A percentile compares a stretch with the other conserved stretches of the same genome.
These are phyloP conservation scores for Phaseolus lunatus DNA, from an alignment of 306 rosid genomes.

Conservation along the genomic window DNA sequence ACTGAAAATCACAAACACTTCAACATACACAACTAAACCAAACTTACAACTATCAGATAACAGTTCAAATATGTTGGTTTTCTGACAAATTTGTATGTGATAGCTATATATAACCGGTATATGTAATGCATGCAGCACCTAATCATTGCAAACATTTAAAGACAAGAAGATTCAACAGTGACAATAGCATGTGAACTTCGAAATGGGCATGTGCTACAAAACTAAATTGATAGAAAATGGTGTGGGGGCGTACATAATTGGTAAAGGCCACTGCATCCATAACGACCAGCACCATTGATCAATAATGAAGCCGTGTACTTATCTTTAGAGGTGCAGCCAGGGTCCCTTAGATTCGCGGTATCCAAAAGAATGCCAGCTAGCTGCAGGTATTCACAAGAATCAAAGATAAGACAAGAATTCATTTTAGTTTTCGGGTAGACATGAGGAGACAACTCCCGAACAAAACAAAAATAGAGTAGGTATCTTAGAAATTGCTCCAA, in stretches of 20 bases:
- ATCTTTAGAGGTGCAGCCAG: slow-evolving; percentile 68
- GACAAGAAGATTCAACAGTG: neutral
- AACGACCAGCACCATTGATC: slow-evolving; percentile 86
- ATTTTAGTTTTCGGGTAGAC: neutral
- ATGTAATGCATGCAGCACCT: too few species aligned
- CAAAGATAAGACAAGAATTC: neutral
- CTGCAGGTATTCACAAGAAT: slow-evolving; percentile 47
- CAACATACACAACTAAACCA: neutral
- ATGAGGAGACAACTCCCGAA: neutral
- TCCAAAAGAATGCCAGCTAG: slow-evolving; percentile 83
- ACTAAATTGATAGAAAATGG: slow-evolving; percentile 28
- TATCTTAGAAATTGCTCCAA: neutral
- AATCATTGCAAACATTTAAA: neutral
- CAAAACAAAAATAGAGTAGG: neutral
- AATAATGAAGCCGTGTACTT: slow-evolving; percentile 80
- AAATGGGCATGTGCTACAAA: slow-evolving; percentile 15
- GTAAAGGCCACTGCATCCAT: slow-evolving; percentile 81
- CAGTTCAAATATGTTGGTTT: neutral
- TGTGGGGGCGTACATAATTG: slow-evolving; percentile 63
- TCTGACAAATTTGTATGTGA: neutral
- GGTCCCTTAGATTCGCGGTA: slow-evolving; percentile 62
- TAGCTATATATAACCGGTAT: too few species aligned
- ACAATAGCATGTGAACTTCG: neutral
- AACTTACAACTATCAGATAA: neutral
- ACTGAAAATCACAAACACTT: slow-evolving; percentile 50